Conservation (phyloP, 768 basidiomycete genomes). For the Serendipita sp. region DNA sequence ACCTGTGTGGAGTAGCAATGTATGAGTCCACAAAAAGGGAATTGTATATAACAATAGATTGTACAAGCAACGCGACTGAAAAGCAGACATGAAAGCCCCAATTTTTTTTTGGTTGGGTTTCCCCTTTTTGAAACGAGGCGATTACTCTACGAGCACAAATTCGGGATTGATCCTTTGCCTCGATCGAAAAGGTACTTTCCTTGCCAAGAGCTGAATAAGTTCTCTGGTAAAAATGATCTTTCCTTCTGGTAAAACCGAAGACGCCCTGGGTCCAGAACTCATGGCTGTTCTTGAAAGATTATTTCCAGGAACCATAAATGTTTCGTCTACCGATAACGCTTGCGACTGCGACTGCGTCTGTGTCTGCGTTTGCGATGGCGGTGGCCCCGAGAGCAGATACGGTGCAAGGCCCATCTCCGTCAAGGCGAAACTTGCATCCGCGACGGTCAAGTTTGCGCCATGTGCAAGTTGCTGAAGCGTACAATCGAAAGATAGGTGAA, state of each 20-base stretch:
- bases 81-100: too few relatives aligned
- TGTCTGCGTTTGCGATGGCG: not conserved
- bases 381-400: not conserved
- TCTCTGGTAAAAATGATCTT: not conserved
- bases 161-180: not conserved
- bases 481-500: not conserved
- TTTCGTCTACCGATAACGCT: not conserved
- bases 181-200: not conserved
- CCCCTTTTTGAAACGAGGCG: too few relatives aligned
- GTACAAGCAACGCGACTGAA: too few relatives aligned
- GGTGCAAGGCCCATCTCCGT: not conserved
- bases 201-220: not conserved
- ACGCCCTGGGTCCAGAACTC: not conserved
- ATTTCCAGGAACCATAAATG: not conserved
- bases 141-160: not conserved
- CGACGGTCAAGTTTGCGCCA: not conserved
- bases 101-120: too few relatives aligned
- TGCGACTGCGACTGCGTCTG: not conserved
- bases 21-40: too few relatives aligned
- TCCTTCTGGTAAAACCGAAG: not conserved
- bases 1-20: too few relatives aligned
- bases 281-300: not conserved
- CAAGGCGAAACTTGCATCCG: not conserved
- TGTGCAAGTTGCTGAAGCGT: constrained; percentile 1
- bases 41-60: too few relatives aligned